phyloP scores from a whole-genome alignment of 148 eudicot species.

The Tetragonia tetragonoides region DNA sequence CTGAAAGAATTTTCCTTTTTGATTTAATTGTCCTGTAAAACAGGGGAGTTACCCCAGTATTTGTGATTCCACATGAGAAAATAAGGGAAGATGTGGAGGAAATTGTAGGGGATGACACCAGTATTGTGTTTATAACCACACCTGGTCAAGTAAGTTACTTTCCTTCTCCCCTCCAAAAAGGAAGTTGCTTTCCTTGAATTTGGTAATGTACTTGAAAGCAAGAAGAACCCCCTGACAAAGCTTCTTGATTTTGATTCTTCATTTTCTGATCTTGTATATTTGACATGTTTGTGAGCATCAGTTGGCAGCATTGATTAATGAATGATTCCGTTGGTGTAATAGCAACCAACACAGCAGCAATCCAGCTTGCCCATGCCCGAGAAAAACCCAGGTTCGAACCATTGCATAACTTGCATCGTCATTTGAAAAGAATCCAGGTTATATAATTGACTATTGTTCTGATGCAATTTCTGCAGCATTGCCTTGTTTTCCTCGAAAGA shows the following conservation, averaged over 20 bases:
- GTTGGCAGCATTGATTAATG: slow-evolving; percentile 88
- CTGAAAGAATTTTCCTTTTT: background rate
- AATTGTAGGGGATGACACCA: slow-evolving; percentile 58
- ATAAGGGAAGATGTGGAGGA: slow-evolving; percentile 83
- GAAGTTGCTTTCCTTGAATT: background rate
- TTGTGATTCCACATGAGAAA: slow-evolving; percentile 95
- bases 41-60: slow-evolving; percentile 72
- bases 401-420: background rate
- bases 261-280: background rate
- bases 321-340: slow-evolving; percentile 87
- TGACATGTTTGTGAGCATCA: slow-evolving; percentile 20
- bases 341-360: slow-evolving; percentile 87
- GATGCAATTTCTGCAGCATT: slow-evolving; percentile 45
- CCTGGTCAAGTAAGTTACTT: slow-evolving; percentile 71
- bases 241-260: background rate
- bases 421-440: background rate
- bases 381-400: slow-evolving; percentile 61
- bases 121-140: slow-evolving; percentile 79
- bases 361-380: slow-evolving; percentile 75
- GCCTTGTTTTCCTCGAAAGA: slow-evolving; percentile 76
- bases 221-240: background rate
- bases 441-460: background rate
- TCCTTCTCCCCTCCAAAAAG: too few relatives aligned
- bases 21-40: slow-evolving; percentile 14
- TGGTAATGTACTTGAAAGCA: background rate